A percentile compares a stretch with the other conserved stretches of the same genome.
phyloP scores from a whole-genome alignment of 306 rosid genomes.

The Vicia sativa region DNA sequence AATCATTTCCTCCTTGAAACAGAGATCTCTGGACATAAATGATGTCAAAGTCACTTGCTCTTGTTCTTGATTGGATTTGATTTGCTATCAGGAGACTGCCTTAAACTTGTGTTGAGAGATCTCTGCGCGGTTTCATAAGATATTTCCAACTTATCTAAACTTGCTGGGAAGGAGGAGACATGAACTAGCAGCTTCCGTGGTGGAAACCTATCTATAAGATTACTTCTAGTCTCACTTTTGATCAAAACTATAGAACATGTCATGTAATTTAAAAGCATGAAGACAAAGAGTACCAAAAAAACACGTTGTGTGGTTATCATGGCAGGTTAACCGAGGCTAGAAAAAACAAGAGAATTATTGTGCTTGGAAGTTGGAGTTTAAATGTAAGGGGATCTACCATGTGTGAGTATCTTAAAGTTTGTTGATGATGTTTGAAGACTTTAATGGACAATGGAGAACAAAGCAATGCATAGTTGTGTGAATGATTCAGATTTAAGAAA shows the following conservation, averaged over 20 bases:
- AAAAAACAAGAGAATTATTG: constrained; percentile 18
- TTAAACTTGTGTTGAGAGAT: constrained; percentile 57
- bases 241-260: constrained; percentile 40
- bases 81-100: constrained; percentile 62
- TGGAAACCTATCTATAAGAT: constrained; percentile 33
- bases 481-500: constrained; percentile 45
- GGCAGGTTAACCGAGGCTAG: constrained; percentile 37
- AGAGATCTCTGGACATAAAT: constrained; percentile 38
- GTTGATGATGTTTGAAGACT: no score
- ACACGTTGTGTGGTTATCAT: constrained; percentile 57
- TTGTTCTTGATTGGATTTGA: constrained; percentile 55
- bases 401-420: constrained; percentile 20
- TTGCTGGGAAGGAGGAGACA: constrained; percentile 42
- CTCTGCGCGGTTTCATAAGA: constrained; percentile 45
- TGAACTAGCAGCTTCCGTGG: constrained; percentile 55
- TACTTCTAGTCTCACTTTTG: constrained; percentile 41
- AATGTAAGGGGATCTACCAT: no score
- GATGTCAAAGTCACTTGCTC: constrained; percentile 48
- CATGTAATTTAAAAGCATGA: constrained; percentile 48
- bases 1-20: constrained; percentile 36
- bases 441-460: background rate
- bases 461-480: constrained; percentile 8
- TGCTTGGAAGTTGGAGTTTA: constrained; percentile 25
- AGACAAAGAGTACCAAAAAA: constrained; percentile 43
- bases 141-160: constrained; percentile 40